Conservation (phyloP, 495 filamentous ascomycete species). For the Talaromyces wortmannii region DNA sequence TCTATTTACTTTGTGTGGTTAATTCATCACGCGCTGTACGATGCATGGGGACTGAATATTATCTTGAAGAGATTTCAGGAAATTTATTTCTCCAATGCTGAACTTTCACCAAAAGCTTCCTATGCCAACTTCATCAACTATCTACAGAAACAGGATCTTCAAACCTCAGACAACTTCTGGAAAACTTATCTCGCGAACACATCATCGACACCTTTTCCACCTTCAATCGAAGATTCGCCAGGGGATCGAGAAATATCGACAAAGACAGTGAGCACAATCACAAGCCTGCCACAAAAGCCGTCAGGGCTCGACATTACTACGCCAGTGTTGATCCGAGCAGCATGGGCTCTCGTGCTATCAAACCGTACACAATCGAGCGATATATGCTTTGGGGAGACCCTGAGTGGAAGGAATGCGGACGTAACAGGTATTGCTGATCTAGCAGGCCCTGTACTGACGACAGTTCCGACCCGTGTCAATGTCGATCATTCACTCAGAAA, state of each 20-base stretch:
- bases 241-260: background rate
- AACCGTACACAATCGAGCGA: conserved; percentile 36
- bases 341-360: conserved; percentile 45
- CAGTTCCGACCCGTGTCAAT: conserved; percentile 38
- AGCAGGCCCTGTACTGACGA: conserved; percentile 47
- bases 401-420: conserved; percentile 47
- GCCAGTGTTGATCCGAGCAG: conserved; percentile 44
- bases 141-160: conserved; percentile 22
- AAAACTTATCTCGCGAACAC: conserved; percentile 24
- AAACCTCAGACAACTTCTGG: conserved; percentile 37
- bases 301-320: conserved; percentile 30
- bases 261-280: background rate
- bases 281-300: conserved; percentile 10
- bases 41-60: conserved; percentile 59
- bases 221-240: background rate
- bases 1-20: conserved; percentile 49
- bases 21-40: conserved; percentile 65
- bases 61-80: conserved; percentile 51
- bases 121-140: conserved; percentile 39
- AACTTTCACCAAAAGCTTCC: conserved; percentile 9
- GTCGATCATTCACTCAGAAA: conserved; percentile 29
- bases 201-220: conserved; percentile 13
- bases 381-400: conserved; percentile 48
- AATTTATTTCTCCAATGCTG: conserved; percentile 19
- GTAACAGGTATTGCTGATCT: conserved; percentile 43